Evolutionary conservation across 192 early-diverging fungal genomes (phyloP).

Genomic region (Lobulomyces angularis): DNA sequence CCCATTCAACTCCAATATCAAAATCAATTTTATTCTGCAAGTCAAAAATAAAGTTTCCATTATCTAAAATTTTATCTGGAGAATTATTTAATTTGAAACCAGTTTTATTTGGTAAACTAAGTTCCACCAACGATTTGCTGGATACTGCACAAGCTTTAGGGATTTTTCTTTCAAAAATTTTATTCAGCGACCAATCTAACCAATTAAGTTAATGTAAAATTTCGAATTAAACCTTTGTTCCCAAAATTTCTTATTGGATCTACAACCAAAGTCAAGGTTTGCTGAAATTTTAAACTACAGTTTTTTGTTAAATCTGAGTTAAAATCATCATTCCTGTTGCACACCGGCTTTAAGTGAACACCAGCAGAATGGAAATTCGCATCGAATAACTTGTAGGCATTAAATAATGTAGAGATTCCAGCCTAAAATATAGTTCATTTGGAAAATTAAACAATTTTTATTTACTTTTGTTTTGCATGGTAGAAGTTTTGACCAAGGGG

Average conservation of each 20-base stretch:
- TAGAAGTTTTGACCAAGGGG: slow-evolving; percentile 90
- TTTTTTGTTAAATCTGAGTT: slow-evolving; percentile 28
- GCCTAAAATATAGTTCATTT: slow-evolving; percentile 26
- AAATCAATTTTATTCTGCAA: slow-evolving; percentile 7
- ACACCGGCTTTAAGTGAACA: slow-evolving; percentile 48
- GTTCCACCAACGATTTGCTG: slow-evolving; percentile 19
- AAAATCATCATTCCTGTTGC: slow-evolving; percentile 16
- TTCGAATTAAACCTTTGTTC: neutral
- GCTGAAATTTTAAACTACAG: slow-evolving; percentile 47
- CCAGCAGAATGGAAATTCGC: slow-evolving; percentile 83
- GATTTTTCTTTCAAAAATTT: slow-evolving; percentile 35
- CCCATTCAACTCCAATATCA: slow-evolving; percentile 25
- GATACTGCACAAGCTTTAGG: slow-evolving; percentile 35
- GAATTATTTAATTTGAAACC: too few species aligned
- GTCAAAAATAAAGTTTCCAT: too few species aligned
- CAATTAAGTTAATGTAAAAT: slow-evolving; percentile 9
- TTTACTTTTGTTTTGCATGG: slow-evolving; percentile 78
- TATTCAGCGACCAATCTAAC: slow-evolving; percentile 25
- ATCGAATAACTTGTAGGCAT: slow-evolving; percentile 84
- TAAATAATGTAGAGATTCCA: slow-evolving; percentile 76
- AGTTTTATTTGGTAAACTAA: slow-evolving; percentile 5
- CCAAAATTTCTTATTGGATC: slow-evolving; percentile 46
- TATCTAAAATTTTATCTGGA: too few species aligned
- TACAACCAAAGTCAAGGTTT: slow-evolving; percentile 67
- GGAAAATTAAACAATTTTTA: neutral